Evolutionary conservation across 78 protist genomes (phyloP).

Genomic region (Diacronema lutheri): DNA sequence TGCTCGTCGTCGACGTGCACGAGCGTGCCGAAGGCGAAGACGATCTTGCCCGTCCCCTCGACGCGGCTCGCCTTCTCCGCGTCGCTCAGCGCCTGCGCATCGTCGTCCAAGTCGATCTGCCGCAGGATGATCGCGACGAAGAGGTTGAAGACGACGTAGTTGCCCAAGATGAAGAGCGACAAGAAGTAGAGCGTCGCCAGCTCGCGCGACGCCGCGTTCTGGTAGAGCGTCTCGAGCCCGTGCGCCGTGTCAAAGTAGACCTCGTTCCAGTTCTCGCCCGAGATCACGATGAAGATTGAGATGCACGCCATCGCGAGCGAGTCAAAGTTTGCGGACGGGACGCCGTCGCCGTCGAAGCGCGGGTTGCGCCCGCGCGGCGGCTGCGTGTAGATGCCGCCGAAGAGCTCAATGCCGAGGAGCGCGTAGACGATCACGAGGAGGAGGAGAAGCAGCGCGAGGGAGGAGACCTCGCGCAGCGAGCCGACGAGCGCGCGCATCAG

Average conservation of each 20-base stretch:
- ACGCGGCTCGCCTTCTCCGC: neutral
- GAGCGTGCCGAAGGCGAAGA: too few relatives aligned
- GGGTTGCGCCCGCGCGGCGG: too few relatives aligned
- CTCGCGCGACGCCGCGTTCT: too few relatives aligned
- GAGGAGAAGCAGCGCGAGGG: neutral
- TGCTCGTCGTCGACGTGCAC: too few relatives aligned
- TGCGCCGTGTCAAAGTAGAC: neutral
- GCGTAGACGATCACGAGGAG: neutral
- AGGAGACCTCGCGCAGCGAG: neutral
- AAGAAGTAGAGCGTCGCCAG: too few relatives aligned
- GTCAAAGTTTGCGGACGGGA: constrained; percentile 14
- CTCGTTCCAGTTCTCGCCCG: constrained; percentile 26
- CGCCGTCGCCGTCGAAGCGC: too few relatives aligned
- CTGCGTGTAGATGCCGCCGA: constrained; percentile 23
- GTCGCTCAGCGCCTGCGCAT: neutral
- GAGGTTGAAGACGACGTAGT: too few relatives aligned
- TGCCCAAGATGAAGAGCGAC: too few relatives aligned
- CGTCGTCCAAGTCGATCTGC: neutral
- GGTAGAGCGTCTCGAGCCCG: too few relatives aligned
- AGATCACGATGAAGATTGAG: neutral
- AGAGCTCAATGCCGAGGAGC: constrained; percentile 35
- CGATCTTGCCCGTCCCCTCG: too few relatives aligned
- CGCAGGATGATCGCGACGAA: too few relatives aligned
- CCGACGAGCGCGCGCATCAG: neutral
- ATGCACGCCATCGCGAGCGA: neutral